Base-by-base conservation (phyloP, 164 flowering plant species). In the Tetrastigma voinierianum region DNA sequence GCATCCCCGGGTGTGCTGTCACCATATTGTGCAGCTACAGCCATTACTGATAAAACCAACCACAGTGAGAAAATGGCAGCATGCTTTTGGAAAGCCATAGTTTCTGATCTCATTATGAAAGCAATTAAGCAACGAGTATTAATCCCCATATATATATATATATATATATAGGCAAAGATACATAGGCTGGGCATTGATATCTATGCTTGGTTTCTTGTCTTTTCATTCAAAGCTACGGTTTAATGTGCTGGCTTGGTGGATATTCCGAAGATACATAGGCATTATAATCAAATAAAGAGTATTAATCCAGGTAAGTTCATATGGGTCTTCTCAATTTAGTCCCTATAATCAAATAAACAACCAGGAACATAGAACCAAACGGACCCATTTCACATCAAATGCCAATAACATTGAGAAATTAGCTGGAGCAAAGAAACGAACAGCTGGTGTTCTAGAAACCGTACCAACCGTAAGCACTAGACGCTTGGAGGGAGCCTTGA, bases 401-500 rank as follows among this genome's bases (percentile, higher is more conserved):
- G 14, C 17, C 45, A 32, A 32, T 32, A 32, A 20, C 23, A n/a
- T 20, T 2, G 43, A 32, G 17, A 58, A 19, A 16, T 58, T 19
- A n/a, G 46, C 61, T 40, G 20, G 9, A 57, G 3, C 61, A 16
- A 17, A 14, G n/a, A n/a, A 64, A 16, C 70, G 20, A 65, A 67
- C 64, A 62, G 21, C 64, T 43, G 10, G 46, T 12, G 46, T 9
- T 8, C 16, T 16, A 19, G 51, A 57, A 16, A 15, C 10, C 32
- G 6, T 77, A 94, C 98, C 93, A 40, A 94, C 78, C 19, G 91
- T 81, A 2, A 94, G 90, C 4, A 94, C 90, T 57, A 94, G 96
- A 51, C 98, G 96, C 72, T 88, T 90, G 17, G 98, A 97, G n/a
- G 97, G 97, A 16, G 92, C 76, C 1, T 59, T 18, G 77, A 91